Conservation (phyloP, 1,284 basidiomycete genomes). For the Vanrija sp. region DNA sequence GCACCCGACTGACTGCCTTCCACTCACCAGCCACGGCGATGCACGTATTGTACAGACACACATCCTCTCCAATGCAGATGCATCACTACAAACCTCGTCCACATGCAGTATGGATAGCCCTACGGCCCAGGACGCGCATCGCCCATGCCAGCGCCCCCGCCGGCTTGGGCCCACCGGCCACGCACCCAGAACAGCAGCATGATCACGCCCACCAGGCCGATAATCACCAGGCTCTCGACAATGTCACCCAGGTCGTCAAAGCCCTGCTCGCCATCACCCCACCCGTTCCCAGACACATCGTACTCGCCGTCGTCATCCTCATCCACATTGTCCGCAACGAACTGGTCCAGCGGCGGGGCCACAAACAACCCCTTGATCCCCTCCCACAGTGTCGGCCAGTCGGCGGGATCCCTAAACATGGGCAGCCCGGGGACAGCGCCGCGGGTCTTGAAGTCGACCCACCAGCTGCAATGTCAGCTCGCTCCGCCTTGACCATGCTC, state of each 20-base stretch:
- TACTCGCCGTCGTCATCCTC: constrained; percentile 15
- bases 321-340: constrained; percentile 13
- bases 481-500: background rate
- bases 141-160: background rate
- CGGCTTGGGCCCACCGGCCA: background rate
- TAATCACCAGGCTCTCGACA: constrained; percentile 31
- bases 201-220: constrained; percentile 20
- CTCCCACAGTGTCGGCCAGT: constrained; percentile 24
- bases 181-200: constrained; percentile 17
- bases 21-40: too few species aligned
- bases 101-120: background rate
- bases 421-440: constrained; percentile 40
- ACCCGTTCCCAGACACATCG: constrained; percentile 12
- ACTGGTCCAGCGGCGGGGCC: constrained; percentile 1
- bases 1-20: too few species aligned
- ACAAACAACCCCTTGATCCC: constrained; percentile 34
- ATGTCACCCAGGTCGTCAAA: constrained; percentile 29
- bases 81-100: background rate
- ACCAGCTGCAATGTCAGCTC: constrained; percentile 34
- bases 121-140: background rate
- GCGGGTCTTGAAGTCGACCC: constrained; percentile 35
- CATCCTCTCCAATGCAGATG: background rate
- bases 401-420: constrained; percentile 30
- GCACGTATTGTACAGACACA: background rate
- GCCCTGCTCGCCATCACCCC: constrained; percentile 11